Conservation (phyloP, 495 filamentous ascomycete genomes). For the Aspergillus incahuasiensis region DNA sequence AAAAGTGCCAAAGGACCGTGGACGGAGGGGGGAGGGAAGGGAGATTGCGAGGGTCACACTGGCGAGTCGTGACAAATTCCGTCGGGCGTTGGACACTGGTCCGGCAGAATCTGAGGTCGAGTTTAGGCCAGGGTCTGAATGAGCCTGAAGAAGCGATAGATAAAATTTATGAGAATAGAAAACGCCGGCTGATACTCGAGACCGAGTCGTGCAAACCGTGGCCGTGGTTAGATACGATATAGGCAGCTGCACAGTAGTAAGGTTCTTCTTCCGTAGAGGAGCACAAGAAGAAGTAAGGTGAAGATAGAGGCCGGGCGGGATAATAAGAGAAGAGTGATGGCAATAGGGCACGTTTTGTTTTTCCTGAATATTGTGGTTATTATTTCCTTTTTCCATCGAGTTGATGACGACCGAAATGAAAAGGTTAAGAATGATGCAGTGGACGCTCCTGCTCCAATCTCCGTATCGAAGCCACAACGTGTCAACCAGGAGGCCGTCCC, state of each 20-base stretch:
- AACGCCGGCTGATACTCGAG: too few species aligned
- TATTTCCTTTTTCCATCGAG: background rate
- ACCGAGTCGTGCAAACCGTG: too few species aligned
- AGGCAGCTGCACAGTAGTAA: too few species aligned
- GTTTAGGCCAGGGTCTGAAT: background rate
- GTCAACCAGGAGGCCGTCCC: background rate
- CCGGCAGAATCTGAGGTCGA: background rate
- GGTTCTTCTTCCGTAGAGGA: background rate
- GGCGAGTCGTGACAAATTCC: conserved; percentile 7
- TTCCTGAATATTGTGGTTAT: background rate
- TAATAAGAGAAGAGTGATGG: background rate
- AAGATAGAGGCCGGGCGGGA: background rate
- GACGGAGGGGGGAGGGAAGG: background rate
- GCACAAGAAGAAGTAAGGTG: background rate
- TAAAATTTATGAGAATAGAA: too few species aligned
- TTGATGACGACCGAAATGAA: background rate
- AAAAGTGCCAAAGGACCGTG: background rate
- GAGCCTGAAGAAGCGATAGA: background rate
- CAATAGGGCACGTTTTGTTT: background rate
- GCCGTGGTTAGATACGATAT: too few species aligned
- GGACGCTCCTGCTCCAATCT: conserved; percentile 1
- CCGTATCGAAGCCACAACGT: background rate
- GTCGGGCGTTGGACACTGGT: background rate
- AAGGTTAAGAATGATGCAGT: background rate
- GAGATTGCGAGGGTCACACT: conserved; percentile 8